Percentiles rank a stretch among this genome's conserved stretches.
Conservation (phyloP, 768 basidiomycete species). For the Lactarius indigo region DNA sequence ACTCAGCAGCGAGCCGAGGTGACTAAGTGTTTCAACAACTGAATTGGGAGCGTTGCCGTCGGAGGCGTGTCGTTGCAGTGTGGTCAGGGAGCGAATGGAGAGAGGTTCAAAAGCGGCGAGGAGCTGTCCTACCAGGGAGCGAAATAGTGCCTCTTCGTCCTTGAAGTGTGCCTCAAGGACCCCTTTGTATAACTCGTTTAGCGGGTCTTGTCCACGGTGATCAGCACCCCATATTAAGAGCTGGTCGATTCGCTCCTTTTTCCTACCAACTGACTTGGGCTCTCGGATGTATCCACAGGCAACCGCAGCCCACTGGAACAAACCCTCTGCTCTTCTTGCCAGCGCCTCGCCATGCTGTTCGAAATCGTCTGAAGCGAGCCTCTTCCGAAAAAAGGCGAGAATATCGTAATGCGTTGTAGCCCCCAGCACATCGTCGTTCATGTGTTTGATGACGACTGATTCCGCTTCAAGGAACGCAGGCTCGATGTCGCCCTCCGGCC, state of each 20-base stretch:
- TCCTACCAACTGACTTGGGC: neutral
- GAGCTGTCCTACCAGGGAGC: too few species aligned
- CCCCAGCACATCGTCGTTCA: neutral
- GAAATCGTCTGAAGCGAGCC: neutral
- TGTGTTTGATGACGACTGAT: neutral
- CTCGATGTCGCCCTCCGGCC: too few species aligned
- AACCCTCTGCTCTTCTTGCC: neutral
- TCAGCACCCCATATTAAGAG: neutral
- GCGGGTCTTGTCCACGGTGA: neutral
- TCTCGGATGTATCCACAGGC: neutral
- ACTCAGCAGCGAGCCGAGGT: neutral
- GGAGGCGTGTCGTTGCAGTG: neutral
- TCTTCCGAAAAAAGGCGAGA: too few species aligned
- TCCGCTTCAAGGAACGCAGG: neutral
- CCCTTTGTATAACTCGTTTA: neutral
- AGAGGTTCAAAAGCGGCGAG: slow-evolving; percentile 4
- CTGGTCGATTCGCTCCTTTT: neutral
- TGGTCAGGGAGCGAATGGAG: neutral
- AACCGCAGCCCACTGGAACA: neutral
- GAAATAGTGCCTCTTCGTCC: neutral
- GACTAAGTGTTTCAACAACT: too few species aligned
- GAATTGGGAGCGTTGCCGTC: neutral
- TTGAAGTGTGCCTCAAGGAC: neutral
- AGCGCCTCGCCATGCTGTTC: neutral
- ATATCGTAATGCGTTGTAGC: neutral